These are phyloP conservation scores for Cymbopogon citratus DNA, from an alignment of 176 grass and related monocot genomes.

Conservation along the genomic window DNA sequence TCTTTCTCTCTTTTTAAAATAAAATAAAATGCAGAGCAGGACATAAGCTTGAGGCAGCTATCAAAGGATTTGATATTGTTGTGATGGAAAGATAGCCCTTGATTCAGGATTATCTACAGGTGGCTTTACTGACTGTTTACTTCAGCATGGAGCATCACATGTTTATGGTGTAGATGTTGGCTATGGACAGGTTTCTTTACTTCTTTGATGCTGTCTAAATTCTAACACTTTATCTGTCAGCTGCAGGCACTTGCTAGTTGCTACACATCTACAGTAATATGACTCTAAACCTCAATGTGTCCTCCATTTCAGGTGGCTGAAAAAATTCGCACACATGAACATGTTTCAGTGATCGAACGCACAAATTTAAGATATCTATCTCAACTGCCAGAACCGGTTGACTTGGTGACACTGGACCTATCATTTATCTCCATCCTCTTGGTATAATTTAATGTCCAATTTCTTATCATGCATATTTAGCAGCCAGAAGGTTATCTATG, in stretches of 20 bases:
- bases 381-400: conserved; percentile 64
- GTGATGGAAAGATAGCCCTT: conserved; percentile 80
- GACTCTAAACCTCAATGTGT: conserved; percentile 7
- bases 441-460: conserved; percentile 38
- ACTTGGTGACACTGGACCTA: conserved; percentile 83
- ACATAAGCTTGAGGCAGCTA: conserved; percentile 95
- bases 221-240: background rate
- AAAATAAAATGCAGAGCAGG: conserved; percentile 65
- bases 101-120: conserved; percentile 98
- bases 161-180: conserved; percentile 98
- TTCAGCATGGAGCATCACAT: conserved; percentile 77
- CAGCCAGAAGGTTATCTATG: background rate
- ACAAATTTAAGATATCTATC: conserved; percentile 97
- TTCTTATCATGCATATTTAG: background rate
- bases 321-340: conserved; percentile 76
- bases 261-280: background rate
- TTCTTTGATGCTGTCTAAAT: conserved; percentile 2
- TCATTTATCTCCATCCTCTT: conserved; percentile 96
- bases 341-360: conserved; percentile 72
- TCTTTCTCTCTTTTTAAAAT: background rate
- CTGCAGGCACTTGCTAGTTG: background rate
- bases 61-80: conserved; percentile 76
- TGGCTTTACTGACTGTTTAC: conserved; percentile 92
- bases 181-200: conserved; percentile 78
- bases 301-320: conserved; percentile 82